Evolutionary conservation across 805 yeast genomes (phyloP), one percentile per base, ranked within the genome.

Genomic region (Maudiozyma pseudohumilis): DNA sequence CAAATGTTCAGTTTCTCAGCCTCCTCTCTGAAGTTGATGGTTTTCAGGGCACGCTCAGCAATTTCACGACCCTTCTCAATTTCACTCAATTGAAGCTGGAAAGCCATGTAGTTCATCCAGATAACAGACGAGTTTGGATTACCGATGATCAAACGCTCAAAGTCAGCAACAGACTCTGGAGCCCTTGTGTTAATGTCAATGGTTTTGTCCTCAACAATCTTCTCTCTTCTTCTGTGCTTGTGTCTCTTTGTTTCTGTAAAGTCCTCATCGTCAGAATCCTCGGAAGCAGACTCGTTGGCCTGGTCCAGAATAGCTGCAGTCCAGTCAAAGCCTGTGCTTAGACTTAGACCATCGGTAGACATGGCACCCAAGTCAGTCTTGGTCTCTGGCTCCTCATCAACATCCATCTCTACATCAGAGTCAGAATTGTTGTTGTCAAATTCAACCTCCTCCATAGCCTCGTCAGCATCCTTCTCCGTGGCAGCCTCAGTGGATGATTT

Each of bases 31-130:
- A 78, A 85, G 51, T 75, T 77, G 49, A 92, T 94, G 5, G 92
- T 80, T 65, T 84, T 84, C 55, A 92, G 70, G 2, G 97, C 98
- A 45, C 98, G 75, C 50, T 80, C 83, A 32, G 85, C 96, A 50
- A 92, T 76, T 58, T 85, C 95, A 50, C 98, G 77, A 8, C 96
- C 96, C 62, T 84, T 86, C 27, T 89, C 96, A 41, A 87, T 67
- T 61, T 92, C 98, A 66, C 95, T 83, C 45, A 89, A 69, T 61
- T 88, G 96, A 46, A 92, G 70, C 61, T 88, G 95, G 80, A 89
- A 92, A 4, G 97, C 88, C 96, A 92, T 92, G 64, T 83, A 92
- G 63, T 88, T 85, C 84, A 92, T 89, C 98, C 98, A 92, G 40
- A 86, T 63, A 25, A 88, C 74, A 1, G 98, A 89, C 3, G 95